Percentiles rank a stretch among this genome's conserved stretches.
These are phyloP conservation scores for Cladosporium phlei DNA, from an alignment of 2,329 filamentous ascomycete genomes.

Conservation along the genomic window DNA sequence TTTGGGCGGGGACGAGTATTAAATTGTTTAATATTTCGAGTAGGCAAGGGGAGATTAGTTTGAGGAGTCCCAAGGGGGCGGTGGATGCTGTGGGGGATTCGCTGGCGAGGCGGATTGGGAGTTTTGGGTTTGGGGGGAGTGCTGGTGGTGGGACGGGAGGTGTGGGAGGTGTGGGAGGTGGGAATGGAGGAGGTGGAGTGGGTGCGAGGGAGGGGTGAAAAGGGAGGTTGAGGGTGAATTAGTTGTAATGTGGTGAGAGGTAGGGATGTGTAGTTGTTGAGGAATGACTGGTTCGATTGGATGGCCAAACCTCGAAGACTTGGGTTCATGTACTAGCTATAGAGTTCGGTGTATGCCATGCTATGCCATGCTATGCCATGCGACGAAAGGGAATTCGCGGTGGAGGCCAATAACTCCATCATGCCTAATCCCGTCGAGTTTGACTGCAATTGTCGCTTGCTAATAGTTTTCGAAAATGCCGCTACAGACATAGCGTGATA, in stretches of 20 bases:
- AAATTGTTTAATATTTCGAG: conserved; percentile 79
- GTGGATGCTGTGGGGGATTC: conserved; percentile 92
- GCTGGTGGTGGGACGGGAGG: background rate
- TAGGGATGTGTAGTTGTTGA: background rate
- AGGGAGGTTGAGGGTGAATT: background rate
- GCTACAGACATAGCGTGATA: too few species aligned
- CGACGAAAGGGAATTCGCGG: too few species aligned
- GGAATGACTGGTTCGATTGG: too few species aligned
- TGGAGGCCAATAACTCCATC: too few species aligned
- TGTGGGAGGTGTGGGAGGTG: background rate
- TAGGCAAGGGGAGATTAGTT: conserved; percentile 43
- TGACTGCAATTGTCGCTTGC: too few species aligned
- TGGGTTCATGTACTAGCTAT: too few species aligned
- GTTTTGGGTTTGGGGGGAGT: conserved; percentile 62
- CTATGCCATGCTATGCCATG: too few species aligned
- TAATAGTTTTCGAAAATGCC: too few species aligned
- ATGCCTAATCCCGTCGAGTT: too few species aligned
- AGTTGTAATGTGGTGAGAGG: background rate
- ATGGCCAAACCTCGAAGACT: too few species aligned
- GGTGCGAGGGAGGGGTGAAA: background rate
- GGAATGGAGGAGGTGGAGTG: background rate
- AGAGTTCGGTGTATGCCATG: too few species aligned
- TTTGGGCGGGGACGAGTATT: conserved; percentile 90
- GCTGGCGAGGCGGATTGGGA: conserved; percentile 79
- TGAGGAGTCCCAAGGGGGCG: conserved; percentile 81